Evolutionary conservation across 352 stramenopile genomes (phyloP).

Genomic region (Phytophthora quininea): DNA sequence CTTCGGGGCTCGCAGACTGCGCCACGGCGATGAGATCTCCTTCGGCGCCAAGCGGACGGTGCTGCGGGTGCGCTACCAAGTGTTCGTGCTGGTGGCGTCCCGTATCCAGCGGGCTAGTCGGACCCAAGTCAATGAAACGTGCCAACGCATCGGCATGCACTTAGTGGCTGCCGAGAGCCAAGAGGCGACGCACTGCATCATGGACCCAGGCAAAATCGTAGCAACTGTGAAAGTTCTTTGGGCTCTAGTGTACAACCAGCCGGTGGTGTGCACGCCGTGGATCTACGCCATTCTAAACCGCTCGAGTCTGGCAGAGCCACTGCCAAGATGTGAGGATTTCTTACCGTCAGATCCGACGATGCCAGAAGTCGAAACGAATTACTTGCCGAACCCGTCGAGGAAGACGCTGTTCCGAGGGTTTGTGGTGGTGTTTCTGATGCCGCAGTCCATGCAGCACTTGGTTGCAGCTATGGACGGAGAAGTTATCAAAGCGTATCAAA

Average conservation of each 20-base stretch:
- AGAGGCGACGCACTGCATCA: slow-evolving; percentile 85
- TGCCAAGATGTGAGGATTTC: slow-evolving; percentile 83
- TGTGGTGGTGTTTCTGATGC: slow-evolving; percentile 74
- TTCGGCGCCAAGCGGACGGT: slow-evolving; percentile 87
- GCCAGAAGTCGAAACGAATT: slow-evolving; percentile 64
- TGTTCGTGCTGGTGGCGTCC: slow-evolving; percentile 82
- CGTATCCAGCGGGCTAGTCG: slow-evolving; percentile 70
- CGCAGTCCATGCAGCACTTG: slow-evolving; percentile 80
- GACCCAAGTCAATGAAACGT: slow-evolving; percentile 70
- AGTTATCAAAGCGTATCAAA: slow-evolving; percentile 67
- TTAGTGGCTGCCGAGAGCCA: slow-evolving; percentile 59
- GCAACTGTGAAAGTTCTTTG: slow-evolving; percentile 88
- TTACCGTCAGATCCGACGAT: slow-evolving; percentile 64
- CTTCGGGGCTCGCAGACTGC: slow-evolving; percentile 49
- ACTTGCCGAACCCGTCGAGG: slow-evolving; percentile 75
- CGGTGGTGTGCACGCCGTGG: slow-evolving; percentile 82
- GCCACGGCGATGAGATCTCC: slow-evolving; percentile 77
- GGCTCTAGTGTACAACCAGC: slow-evolving; percentile 86
- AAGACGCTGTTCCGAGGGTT: slow-evolving; percentile 80
- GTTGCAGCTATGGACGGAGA: slow-evolving; percentile 75
- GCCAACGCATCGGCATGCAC: slow-evolving; percentile 84
- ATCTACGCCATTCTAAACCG: slow-evolving; percentile 79
- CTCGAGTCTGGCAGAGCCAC: slow-evolving; percentile 70
- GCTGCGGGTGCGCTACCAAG: slow-evolving; percentile 80
- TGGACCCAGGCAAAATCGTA: slow-evolving; percentile 81